Base-by-base conservation (phyloP, 345 rosid genomes). In the Sonneratia alba region DNA sequence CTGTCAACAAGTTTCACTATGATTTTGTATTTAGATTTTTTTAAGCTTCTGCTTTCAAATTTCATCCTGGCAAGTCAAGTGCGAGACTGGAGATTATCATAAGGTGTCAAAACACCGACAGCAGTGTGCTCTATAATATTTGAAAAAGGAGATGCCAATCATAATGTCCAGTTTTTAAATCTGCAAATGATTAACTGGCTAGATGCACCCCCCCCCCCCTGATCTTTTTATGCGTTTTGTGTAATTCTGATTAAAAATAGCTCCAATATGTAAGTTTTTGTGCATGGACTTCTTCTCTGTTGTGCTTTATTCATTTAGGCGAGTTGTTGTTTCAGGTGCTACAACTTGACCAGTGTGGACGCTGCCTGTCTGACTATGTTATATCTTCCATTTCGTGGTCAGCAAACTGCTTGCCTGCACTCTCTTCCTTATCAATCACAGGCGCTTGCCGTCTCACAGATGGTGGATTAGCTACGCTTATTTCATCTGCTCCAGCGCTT, bases 361-460 rank as follows among this genome's bases (percentile, higher is more conserved):
- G 88, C 68, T 89, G 97, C 78, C 51, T 94, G 87, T 71, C 95
- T 55, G 98, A 94, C 83, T 83, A 83, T 71, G 34, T 69, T 40
- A 36, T 94, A 72, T 77, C 22, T 55, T 84, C 93, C 80, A 76
- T 90, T 77, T 89, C 86, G 56, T 78, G 73, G 73, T 84, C 91
- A 68, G 68, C 83, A 47, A 78, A 83, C 56, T 77, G 85, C 83
- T 83, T 91, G 81, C 88, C 87, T 37, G 62, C 74, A 63, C 80
- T 94, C 51, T 81, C 88, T 57, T 81, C 85, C 68, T 72, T 94
- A 75, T 91, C 96, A 66, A 70, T 94, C 68, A 78, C 63, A 27
- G 97, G 95, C 66, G 98, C 92, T 72, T 94, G 83, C 79, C 96
- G 92, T 68, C 88, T 94, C 66, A 80, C 97, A 2, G 96, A 94